Evolutionary conservation across 371 early-diverging fungal genomes (phyloP), one percentile per base, ranked within the genome.

Genomic region (Smittium culicis): DNA sequence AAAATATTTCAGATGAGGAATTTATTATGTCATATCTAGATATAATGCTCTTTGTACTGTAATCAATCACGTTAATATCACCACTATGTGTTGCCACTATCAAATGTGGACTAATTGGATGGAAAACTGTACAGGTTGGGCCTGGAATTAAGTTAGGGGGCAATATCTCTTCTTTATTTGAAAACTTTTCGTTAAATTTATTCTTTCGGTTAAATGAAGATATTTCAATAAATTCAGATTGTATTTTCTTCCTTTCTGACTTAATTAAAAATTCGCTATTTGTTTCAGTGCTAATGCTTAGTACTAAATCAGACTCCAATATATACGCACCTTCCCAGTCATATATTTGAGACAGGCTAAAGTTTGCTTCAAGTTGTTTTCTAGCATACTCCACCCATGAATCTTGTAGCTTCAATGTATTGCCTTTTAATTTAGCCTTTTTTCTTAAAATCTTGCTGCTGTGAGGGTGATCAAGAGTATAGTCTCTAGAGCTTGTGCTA

Each of bases 251-350:
- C 28, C 71, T 70, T 69, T 77, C 77, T 29, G 70, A 67, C 67
- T 68, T 71, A 69, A 76, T 74, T 14, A 78, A 75, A 61, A 76
- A 65, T 63, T 70, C 70, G 30, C 65, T 68, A 64, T 71, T 78
- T 30, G 70, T 62, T 59, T 69, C 76, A 67, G 74, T 33, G n/a
- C 67, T 69, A 0, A 72, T 74, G 34, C 67, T 74, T 29, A 35
- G 27, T 11, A 29, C 32, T 24, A 64, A 33, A 64, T 77, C 78
- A 27, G 77, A 71, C 66, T 77, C 77, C 11, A 73, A 71, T 27
- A 69, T 74, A 32, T 75, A 68, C 54, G 77, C 77, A 3, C 77
- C 77, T 0, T 72, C 78, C 77, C 77, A 77, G 69, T 77, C 77
- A 11, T 78, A 54, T 34, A 74, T 58, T 34, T 70, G 61, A 61